Conservation (phyloP, 192 early-diverging fungal species). For the Linderina pennispora region DNA sequence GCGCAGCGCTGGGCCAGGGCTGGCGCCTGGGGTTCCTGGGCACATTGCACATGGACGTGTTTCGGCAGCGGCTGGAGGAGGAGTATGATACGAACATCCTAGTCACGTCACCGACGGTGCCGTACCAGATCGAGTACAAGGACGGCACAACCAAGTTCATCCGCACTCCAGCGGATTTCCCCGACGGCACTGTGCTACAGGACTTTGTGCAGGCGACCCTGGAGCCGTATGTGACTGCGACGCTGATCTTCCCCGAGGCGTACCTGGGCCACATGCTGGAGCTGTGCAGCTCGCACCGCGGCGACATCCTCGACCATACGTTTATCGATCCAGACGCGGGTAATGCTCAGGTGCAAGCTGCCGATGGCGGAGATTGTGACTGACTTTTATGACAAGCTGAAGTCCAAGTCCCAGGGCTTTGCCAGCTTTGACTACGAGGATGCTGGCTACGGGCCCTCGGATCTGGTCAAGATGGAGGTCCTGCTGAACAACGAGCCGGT, state of each 20-base stretch:
- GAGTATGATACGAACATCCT: slow-evolving; percentile 90
- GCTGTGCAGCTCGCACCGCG: slow-evolving; percentile 63
- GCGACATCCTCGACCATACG: slow-evolving; percentile 81
- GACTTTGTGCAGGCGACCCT: slow-evolving; percentile 59
- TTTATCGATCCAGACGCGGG: slow-evolving; percentile 81
- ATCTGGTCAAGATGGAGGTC: slow-evolving; percentile 91
- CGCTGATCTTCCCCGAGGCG: slow-evolving; percentile 82
- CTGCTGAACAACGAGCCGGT: slow-evolving; percentile 87
- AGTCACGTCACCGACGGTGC: slow-evolving; percentile 89
- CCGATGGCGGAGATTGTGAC: slow-evolving; percentile 93
- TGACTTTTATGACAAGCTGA: slow-evolving; percentile 94
- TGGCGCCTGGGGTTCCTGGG: slow-evolving; percentile 95
- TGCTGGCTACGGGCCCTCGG: slow-evolving; percentile 72
- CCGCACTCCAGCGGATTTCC: slow-evolving; percentile 89
- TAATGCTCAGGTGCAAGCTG: slow-evolving; percentile 78
- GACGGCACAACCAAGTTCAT: slow-evolving; percentile 44
- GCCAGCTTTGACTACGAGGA: slow-evolving; percentile 93
- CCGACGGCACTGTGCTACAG: slow-evolving; percentile 61
- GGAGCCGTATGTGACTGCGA: slow-evolving; percentile 92
- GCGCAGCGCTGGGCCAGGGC: slow-evolving; percentile 87
- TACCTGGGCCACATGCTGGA: slow-evolving; percentile 73
- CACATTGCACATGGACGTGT: slow-evolving; percentile 98
- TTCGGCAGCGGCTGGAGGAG: slow-evolving; percentile 86
- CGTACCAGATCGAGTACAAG: slow-evolving; percentile 59
- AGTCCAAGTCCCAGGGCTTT: slow-evolving; percentile 83